phyloP scores from a whole-genome alignment of 1,284 basidiomycete species.

The Malassezia caprae region DNA sequence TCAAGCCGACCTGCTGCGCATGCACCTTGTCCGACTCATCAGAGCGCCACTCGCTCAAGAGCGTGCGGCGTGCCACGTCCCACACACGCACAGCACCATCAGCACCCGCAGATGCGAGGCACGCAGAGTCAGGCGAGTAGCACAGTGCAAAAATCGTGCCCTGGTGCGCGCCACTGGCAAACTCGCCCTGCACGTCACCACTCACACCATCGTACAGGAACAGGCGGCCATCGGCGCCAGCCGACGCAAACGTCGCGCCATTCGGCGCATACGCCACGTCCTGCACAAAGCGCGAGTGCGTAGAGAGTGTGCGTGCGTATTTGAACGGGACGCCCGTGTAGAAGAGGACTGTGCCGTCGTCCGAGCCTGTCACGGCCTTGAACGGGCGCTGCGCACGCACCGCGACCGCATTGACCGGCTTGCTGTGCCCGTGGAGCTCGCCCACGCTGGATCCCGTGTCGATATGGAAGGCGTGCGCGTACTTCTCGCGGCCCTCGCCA shows the following conservation, averaged over 20 bases:
- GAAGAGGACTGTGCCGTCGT: conserved; percentile 72
- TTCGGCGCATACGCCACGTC: conserved; percentile 69
- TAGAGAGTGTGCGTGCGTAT: conserved; percentile 47
- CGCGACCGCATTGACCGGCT: conserved; percentile 85
- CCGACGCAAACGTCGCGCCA: conserved; percentile 63
- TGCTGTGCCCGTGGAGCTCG: conserved; percentile 86
- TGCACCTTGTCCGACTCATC: conserved; percentile 23
- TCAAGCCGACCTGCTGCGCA: conserved; percentile 74
- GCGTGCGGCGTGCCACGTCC: conserved; percentile 21
- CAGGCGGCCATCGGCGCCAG: conserved; percentile 77
- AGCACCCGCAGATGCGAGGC: conserved; percentile 69
- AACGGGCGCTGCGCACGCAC: conserved; percentile 82
- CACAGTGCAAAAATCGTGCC: conserved; percentile 49
- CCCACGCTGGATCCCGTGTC: conserved; percentile 71
- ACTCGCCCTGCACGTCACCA: conserved; percentile 56
- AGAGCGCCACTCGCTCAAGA: conserved; percentile 28
- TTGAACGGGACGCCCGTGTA: conserved; percentile 61
- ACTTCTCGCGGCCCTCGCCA: conserved; percentile 84
- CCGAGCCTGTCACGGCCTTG: conserved; percentile 58
- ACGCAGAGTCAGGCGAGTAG: conserved; percentile 58
- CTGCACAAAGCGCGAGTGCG: conserved; percentile 88
- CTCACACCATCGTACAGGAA: conserved; percentile 86
- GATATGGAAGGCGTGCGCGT: conserved; percentile 48
- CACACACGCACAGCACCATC: conserved; percentile 60
- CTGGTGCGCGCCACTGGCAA: conserved; percentile 33